Evolutionary conservation across 1,139 yeast species (phyloP), one percentile per base, ranked within the genome.

Genomic region (Chernovozyma aurita): DNA sequence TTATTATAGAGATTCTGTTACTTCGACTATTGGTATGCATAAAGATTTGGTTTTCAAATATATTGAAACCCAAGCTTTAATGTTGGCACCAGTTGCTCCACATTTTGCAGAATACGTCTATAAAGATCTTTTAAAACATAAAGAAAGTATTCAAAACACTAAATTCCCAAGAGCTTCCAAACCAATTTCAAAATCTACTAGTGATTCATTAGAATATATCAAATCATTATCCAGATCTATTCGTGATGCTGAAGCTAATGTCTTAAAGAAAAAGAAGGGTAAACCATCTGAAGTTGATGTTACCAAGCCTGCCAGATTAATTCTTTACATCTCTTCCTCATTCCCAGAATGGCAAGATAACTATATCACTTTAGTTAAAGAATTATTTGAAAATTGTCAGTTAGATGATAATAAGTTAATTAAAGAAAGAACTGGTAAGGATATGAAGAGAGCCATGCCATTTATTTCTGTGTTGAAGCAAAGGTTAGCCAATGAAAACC

Each of bases 321-420:
- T 84, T 14, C 60, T 92, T 44, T 85, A 76, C 54, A 74, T 92
- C 36, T 80, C 95, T 16, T 68, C 78, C 32, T 73, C 86, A 15
- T 92, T 85, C 88, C 98, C 99, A 32, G 92, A 84, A 50, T 92
- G 98, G 98, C 98, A 92, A 66, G 86, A 81, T 42, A 72, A 75
- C 49, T 92, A 87, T 63, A 81, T 92, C 52, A 92, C 85, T 47
- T 63, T 92, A 41, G 94, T 87, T 26, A 78, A 88, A 50, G 82
- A 84, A 47, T 73, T 88, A 47, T 85, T 84, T 55, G 92, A 83
- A 46, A 60, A 59, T 33, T 78, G 76, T 20, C 59, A 73, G 24
- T 67, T 84, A 49, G 70, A 78, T 42, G 88, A 83, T 55, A 80
- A 72, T 62, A 73, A 73, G 49, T 63, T 61, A 39, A 68, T 84